Base-by-base conservation (phyloP, 371 early-diverging fungal species). In the Parasitella parasitica region DNA sequence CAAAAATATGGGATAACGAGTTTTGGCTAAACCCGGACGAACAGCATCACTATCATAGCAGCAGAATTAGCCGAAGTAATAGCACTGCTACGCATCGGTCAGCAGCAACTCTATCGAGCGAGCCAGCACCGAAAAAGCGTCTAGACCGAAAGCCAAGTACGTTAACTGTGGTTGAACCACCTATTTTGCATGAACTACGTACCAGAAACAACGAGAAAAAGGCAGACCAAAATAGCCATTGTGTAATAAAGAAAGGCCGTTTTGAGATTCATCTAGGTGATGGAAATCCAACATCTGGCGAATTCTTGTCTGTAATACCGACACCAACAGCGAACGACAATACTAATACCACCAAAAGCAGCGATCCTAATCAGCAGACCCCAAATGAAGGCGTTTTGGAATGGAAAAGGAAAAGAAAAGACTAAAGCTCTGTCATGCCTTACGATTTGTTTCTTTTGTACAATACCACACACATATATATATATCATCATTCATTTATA, bases 211-310 rank as follows among this genome's bases (percentile, higher is more conserved):
- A 26, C 9, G 63, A 59, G 35, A 61, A 59, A 12, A 63, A 67
- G 43, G 48, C 6, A 15, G 50, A 50, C 50, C 50, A 26, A 46
- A 46, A 46, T 50, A 26, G 30, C n/a, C 50, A 30, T 50, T 50
- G 61, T 55, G 59, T 70, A n/a, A 72, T 75, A 35, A 75, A 70
- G 50, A 75, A 75, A 41, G 76, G 76, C 41, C 76, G 76, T 32
- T 75, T 75, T 70, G 72, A 72, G 59, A 69, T 75, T 30, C 60
- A 61, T 16, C 63, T 74, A 27, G 66, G 64, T 50, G 54, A 63
- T 38, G 56, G 67, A 32, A 41, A 52, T 37, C 3, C 53, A 24
- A 62, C 43, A 26, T 46, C 46, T 46, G 46, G 46, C 13, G 46
- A 46, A 13, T 24, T 24, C 4, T 24, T 24, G 1, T 46, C 22